Evolutionary conservation across 495 filamentous ascomycete genomes (phyloP).

Genomic region (Neurospora sp.): DNA sequence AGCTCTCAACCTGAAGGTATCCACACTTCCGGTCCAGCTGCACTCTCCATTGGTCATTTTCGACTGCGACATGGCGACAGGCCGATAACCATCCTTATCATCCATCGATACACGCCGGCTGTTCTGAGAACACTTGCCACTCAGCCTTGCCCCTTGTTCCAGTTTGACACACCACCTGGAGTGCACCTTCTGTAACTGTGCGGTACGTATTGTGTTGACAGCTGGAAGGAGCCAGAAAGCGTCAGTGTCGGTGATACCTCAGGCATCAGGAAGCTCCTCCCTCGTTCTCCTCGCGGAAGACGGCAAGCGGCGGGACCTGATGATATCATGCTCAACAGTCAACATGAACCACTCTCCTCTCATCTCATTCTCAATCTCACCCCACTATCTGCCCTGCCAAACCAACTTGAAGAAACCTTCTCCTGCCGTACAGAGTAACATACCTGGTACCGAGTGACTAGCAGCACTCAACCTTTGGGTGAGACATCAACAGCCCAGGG

Average conservation of each 20-base stretch:
- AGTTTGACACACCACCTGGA: background rate
- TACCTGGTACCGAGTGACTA: background rate
- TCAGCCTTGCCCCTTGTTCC: background rate
- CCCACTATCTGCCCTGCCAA: background rate
- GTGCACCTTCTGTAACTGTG: background rate
- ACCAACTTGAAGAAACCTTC: background rate
- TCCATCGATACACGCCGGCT: background rate
- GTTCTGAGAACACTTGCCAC: background rate
- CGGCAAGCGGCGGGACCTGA: background rate
- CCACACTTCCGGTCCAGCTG: background rate
- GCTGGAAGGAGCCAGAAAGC: background rate
- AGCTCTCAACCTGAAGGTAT: background rate
- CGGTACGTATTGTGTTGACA: background rate
- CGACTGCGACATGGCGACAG: too few species aligned
- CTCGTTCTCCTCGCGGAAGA: background rate
- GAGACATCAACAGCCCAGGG: too few species aligned
- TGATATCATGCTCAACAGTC: background rate
- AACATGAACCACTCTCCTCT: background rate
- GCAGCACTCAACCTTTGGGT: background rate
- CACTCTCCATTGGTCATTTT: background rate
- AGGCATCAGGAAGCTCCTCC: background rate
- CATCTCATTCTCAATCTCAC: background rate
- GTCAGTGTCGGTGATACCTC: background rate
- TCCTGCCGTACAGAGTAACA: background rate
- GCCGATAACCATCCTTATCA: too few species aligned